Evolutionary conservation across 2,329 filamentous ascomycete genomes (phyloP).

Genomic region (Botrytis sinoallii): DNA sequence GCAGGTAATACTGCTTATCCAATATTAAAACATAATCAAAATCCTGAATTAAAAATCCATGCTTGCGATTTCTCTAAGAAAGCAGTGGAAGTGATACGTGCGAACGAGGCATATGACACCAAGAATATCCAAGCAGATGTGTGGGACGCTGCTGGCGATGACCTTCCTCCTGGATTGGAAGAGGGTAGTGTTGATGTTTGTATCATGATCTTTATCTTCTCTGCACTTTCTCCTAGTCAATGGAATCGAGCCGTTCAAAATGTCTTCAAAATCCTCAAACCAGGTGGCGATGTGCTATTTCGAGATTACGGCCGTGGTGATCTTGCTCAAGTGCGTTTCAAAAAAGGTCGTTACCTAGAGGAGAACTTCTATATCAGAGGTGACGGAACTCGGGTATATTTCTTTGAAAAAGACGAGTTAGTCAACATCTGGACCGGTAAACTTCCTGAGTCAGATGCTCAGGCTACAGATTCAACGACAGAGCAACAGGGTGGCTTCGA

Average conservation of each 20-base stretch:
- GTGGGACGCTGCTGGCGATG: conserved; percentile 79
- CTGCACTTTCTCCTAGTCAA: conserved; percentile 78
- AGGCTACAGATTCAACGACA: conserved; percentile 20
- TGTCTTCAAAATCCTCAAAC: conserved; percentile 78
- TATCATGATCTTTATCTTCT: conserved; percentile 98
- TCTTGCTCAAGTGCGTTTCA: conserved; percentile 93
- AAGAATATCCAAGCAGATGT: conserved; percentile 81
- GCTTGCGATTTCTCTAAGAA: conserved; percentile 96
- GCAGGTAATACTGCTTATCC: conserved; percentile 97
- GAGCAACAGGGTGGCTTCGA: conserved; percentile 52
- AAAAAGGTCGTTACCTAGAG: conserved; percentile 87
- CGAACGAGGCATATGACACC: conserved; percentile 70
- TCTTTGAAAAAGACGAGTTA: conserved; percentile 87
- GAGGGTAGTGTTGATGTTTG: conserved; percentile 87
- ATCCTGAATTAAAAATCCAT: conserved; percentile 77
- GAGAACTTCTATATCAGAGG: conserved; percentile 98
- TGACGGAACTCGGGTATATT: conserved; percentile 95
- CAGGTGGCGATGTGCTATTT: conserved; percentile 90
- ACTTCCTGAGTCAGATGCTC: conserved; percentile 19
- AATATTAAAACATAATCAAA: conserved; percentile 78
- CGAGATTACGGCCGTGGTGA: conserved; percentile 95
- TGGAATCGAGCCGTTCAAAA: conserved; percentile 83
- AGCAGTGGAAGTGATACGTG: conserved; percentile 88
- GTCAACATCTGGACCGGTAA: conserved; percentile 69
- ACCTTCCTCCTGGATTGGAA: conserved; percentile 71